Conservation (phyloP, 495 filamentous ascomycete species). For the Umbilicaria muhlenbergii region DNA sequence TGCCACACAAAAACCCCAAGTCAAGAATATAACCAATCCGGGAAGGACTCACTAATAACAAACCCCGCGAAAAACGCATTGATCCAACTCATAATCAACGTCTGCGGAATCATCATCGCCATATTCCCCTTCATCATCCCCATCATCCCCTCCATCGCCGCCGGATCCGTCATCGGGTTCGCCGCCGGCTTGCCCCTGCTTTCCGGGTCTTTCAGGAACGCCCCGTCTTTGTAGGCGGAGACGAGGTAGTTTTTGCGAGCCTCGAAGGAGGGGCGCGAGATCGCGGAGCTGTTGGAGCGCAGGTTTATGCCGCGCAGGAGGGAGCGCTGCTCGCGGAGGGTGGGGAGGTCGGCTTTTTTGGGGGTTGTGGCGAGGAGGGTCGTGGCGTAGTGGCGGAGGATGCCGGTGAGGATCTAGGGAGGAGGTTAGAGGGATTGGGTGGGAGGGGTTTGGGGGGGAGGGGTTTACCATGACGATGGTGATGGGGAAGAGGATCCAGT, state of each 20-base stretch:
- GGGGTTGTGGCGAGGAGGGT: conserved; percentile 75
- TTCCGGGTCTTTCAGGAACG: conserved; percentile 79
- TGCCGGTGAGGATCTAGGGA: conserved; percentile 70
- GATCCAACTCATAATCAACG: conserved; percentile 98
- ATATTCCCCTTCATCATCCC: conserved; percentile 99
- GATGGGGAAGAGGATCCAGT: conserved; percentile 97
- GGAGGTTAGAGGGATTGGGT: background rate
- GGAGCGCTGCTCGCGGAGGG: conserved; percentile 74
- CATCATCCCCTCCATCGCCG: conserved; percentile 99
- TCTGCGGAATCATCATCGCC: conserved; percentile 99
- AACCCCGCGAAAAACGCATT: conserved; percentile 98
- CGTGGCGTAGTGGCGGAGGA: conserved; percentile 90
- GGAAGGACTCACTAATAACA: conserved; percentile 62
- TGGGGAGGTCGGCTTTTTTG: conserved; percentile 60
- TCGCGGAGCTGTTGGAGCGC: conserved; percentile 57
- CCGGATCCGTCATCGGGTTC: conserved; percentile 95
- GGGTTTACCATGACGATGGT: conserved; percentile 79
- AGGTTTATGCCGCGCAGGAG: conserved; percentile 77
- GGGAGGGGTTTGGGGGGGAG: background rate
- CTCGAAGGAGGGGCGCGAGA: conserved; percentile 63
- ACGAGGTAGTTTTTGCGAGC: conserved; percentile 66
- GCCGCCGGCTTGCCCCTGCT: conserved; percentile 70
- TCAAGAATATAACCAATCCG: background rate
- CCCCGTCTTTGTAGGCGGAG: conserved; percentile 63
- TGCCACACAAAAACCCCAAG: background rate